phyloP scores from a whole-genome alignment of 768 basidiomycete species.

The Agrocybe praecox region DNA sequence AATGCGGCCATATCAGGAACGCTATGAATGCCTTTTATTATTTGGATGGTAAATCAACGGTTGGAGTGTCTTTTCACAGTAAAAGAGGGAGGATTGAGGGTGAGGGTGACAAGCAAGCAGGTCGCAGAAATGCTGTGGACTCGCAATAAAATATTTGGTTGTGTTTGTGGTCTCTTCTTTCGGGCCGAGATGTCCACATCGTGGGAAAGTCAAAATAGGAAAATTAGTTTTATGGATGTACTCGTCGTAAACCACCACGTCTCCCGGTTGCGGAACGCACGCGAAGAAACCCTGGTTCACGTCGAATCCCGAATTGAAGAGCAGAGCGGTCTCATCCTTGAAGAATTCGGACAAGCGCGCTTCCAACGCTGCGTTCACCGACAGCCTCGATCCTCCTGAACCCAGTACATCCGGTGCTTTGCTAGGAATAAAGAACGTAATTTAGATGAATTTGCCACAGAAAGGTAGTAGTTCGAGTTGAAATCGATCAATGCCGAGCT shows the following conservation, averaged over 20 bases:
- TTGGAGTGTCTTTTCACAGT: too few relatives aligned
- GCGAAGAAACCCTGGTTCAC: constrained; percentile 90
- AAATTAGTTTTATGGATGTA: too few relatives aligned
- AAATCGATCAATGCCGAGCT: constrained; percentile 56
- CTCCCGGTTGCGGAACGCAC: constrained; percentile 74
- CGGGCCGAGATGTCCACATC: too few relatives aligned
- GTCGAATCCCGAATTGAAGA: constrained; percentile 94
- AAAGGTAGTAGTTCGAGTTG: constrained; percentile 93
- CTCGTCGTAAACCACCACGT: constrained; percentile 82
- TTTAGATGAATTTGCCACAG: constrained; percentile 60
- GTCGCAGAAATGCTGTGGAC: too few relatives aligned
- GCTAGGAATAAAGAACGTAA: constrained; percentile 63
- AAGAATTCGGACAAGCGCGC: constrained; percentile 68
- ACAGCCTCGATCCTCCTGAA: constrained; percentile 84
- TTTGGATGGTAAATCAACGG: too few relatives aligned
- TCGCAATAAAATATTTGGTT: too few relatives aligned
- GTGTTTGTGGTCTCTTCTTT: too few relatives aligned
- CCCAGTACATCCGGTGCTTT: constrained; percentile 71
- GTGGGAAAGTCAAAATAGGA: too few relatives aligned
- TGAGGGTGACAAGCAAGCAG: too few relatives aligned
- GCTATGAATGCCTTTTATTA: too few relatives aligned
- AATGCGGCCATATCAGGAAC: too few relatives aligned
- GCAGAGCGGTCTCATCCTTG: constrained; percentile 58
- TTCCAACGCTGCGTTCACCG: constrained; percentile 80
- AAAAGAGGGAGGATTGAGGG: too few relatives aligned